phyloP scores from a whole-genome alignment of 768 basidiomycete species.

The Solioccasus polychromus region DNA sequence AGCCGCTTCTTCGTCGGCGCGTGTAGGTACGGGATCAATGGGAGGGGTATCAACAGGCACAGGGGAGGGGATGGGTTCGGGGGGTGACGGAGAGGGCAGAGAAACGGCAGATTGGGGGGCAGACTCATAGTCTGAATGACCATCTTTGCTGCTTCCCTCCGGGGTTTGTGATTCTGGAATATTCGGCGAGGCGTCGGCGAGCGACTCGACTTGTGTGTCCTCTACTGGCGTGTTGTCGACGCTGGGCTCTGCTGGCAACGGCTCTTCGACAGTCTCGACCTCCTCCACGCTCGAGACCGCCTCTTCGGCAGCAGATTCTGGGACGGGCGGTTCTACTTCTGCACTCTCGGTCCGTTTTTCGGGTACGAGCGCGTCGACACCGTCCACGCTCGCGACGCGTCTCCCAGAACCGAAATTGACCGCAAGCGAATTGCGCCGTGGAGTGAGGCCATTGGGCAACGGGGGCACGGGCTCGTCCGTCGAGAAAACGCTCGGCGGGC shows the following conservation, averaged over 20 bases:
- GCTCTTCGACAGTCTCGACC: constrained; percentile 2
- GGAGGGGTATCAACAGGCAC: neutral
- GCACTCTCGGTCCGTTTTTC: constrained; percentile 10
- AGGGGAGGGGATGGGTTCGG: neutral
- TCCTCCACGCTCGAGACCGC: constrained; percentile 1
- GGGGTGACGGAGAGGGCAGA: constrained; percentile 3
- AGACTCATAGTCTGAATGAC: constrained; percentile 12
- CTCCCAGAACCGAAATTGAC: constrained; percentile 20
- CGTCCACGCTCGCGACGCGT: constrained; percentile 18
- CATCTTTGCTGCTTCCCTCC: constrained; percentile 4
- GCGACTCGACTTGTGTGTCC: neutral
- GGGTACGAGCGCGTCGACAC: constrained; percentile 5
- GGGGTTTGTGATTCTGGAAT: constrained; percentile 1
- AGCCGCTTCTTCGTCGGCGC: constrained; percentile 2
- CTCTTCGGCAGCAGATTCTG: constrained; percentile 1
- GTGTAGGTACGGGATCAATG: neutral
- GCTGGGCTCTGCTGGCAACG: neutral
- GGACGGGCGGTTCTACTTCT: neutral
- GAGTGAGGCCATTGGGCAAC: constrained; percentile 16
- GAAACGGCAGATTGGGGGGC: constrained; percentile 14
- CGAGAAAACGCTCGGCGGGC: constrained; percentile 4
- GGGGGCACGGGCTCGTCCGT: constrained; percentile 25
- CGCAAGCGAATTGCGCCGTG: constrained; percentile 31
- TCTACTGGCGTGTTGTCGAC: neutral
- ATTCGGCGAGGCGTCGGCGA: neutral